phyloP scores from a whole-genome alignment of 805 yeast genomes.

The Teunomyces kruisii region DNA sequence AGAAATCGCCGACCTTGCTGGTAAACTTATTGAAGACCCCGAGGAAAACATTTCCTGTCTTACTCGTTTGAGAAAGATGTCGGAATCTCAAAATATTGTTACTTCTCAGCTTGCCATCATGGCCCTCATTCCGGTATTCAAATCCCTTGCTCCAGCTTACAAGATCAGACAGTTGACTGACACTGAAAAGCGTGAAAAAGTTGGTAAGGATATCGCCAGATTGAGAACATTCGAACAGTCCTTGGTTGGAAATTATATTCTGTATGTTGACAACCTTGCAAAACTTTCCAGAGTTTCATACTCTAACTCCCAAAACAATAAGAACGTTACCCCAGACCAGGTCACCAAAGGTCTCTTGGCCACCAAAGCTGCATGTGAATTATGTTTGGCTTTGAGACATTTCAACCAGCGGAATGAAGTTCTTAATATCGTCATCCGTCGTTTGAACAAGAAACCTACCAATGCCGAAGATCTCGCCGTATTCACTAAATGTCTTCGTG shows the following conservation, averaged over 20 bases:
- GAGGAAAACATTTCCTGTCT: slow-evolving; percentile 74
- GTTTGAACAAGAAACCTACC: slow-evolving; percentile 62
- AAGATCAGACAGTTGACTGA: slow-evolving; percentile 81
- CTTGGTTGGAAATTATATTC: slow-evolving; percentile 65
- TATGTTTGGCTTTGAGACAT: slow-evolving; percentile 62
- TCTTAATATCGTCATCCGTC: slow-evolving; percentile 61
- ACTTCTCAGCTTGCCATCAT: slow-evolving; percentile 70
- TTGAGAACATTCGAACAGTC: slow-evolving; percentile 80
- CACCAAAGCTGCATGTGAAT: slow-evolving; percentile 75
- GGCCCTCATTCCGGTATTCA: slow-evolving; percentile 82
- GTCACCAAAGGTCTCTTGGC: slow-evolving; percentile 57
- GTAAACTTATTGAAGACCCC: slow-evolving; percentile 78
- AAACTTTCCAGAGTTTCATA: slow-evolving; percentile 39
- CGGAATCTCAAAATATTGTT: slow-evolving; percentile 62
- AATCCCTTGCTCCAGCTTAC: slow-evolving; percentile 84
- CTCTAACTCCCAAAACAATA: slow-evolving; percentile 37
- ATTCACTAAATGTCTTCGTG: slow-evolving; percentile 59
- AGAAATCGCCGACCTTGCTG: slow-evolving; percentile 79
- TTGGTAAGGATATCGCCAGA: slow-evolving; percentile 76
- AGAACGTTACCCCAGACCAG: slow-evolving; percentile 29
- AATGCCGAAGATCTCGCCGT: slow-evolving; percentile 45
- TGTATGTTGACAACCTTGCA: slow-evolving; percentile 59
- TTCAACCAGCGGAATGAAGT: slow-evolving; percentile 84
- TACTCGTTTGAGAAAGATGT: slow-evolving; percentile 67
- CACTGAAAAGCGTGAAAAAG: slow-evolving; percentile 76